A percentile compares a stretch with the other conserved stretches of the same genome.
phyloP scores from a whole-genome alignment of 352 stramenopile species.

The Peronospora belbahrii region DNA sequence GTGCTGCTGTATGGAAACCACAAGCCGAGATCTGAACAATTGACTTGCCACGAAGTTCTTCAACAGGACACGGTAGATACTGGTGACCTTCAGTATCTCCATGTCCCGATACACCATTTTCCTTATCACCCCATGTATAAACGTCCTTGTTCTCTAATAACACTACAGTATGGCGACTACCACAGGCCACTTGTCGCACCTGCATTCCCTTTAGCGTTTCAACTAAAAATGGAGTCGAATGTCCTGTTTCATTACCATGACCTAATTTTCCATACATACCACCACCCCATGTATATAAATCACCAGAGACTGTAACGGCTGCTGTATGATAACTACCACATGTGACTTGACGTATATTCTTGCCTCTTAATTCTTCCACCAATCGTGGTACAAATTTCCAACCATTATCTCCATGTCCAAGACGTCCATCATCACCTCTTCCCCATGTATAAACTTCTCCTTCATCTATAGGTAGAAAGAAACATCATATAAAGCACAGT shows the following conservation, averaged over 20 bases:
- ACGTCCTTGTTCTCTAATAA: slow-evolving; percentile 84
- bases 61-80: slow-evolving; percentile 88
- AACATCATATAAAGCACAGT: not conserved
- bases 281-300: slow-evolving; percentile 91
- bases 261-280: slow-evolving; percentile 94
- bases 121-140: slow-evolving; percentile 93
- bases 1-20: slow-evolving; percentile 78
- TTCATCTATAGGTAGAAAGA: slow-evolving; percentile 32
- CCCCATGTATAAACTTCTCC: slow-evolving; percentile 88
- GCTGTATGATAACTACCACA: slow-evolving; percentile 95
- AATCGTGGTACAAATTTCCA: slow-evolving; percentile 96
- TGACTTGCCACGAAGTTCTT: slow-evolving; percentile 78
- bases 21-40: slow-evolving; percentile 88
- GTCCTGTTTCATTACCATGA: slow-evolving; percentile 89
- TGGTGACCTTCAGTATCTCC: slow-evolving; percentile 93
- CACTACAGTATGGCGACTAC: slow-evolving; percentile 90
- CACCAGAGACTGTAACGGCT: slow-evolving; percentile 89
- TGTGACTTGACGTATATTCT: slow-evolving; percentile 89
- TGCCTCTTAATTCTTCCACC: slow-evolving; percentile 86
- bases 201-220: slow-evolving; percentile 88
- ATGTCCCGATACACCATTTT: slow-evolving; percentile 93
- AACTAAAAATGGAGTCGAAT: slow-evolving; percentile 90
- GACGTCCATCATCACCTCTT: slow-evolving; percentile 77
- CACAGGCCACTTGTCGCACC: slow-evolving; percentile 91
- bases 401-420: slow-evolving; percentile 91